phyloP scores from a whole-genome alignment of 305 asterid species.

The Coffea humblotiana region DNA sequence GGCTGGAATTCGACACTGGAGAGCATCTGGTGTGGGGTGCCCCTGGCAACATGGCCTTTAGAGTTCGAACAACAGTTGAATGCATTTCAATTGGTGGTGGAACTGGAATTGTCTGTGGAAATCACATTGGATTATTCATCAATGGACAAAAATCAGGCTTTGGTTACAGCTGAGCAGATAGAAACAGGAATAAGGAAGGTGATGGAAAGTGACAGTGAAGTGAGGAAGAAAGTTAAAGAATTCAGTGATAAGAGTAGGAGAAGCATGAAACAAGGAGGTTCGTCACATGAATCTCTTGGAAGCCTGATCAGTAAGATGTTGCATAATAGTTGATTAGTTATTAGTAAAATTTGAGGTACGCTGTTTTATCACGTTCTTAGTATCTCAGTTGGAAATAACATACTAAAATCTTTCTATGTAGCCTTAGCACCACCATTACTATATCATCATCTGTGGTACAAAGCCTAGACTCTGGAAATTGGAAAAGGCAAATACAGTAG shows the following conservation, averaged over 20 bases:
- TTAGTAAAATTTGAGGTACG: neutral
- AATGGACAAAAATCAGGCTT: constrained; percentile 14
- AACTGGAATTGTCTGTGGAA: constrained; percentile 57
- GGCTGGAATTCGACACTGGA: constrained; percentile 81
- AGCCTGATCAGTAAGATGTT: constrained; percentile 29
- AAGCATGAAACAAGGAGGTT: constrained; percentile 48
- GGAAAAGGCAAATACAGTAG: too few relatives aligned
- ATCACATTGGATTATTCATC: constrained; percentile 46
- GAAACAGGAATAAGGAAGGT: constrained; percentile 45
- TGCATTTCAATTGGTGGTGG: constrained; percentile 61
- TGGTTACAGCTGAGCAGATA: constrained; percentile 40
- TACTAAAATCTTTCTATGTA: too few relatives aligned
- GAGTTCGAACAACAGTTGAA: constrained; percentile 68
- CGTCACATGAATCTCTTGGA: constrained; percentile 40
- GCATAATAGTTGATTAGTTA: neutral
- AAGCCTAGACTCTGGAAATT: too few relatives aligned
- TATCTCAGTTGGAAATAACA: neutral
- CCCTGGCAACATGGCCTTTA: constrained; percentile 76
- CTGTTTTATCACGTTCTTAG: neutral
- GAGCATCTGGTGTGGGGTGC: constrained; percentile 73
- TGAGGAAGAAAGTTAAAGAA: constrained; percentile 44
- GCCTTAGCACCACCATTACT: too few relatives aligned
- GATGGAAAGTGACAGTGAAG: constrained; percentile 48
- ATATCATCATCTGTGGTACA: too few relatives aligned
- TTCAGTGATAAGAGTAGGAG: constrained; percentile 43